Conservation (phyloP, 1,284 basidiomycete species). For the Leccinum subfulvum region DNA sequence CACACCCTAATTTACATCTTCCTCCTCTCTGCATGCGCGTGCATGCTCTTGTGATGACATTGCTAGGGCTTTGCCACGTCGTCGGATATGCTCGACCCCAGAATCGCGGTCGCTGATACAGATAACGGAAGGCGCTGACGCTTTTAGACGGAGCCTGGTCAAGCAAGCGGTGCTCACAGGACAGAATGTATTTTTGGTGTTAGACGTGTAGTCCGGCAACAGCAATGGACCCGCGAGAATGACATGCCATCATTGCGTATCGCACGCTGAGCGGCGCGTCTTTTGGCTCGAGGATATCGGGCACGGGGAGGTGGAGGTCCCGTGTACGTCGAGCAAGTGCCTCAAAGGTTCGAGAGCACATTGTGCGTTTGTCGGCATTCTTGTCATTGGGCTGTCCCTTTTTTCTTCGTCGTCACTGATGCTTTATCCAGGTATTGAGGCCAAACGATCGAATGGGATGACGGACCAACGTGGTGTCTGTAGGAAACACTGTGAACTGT, state of each 20-base stretch:
- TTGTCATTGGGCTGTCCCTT: background rate
- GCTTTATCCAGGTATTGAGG: conserved; percentile 22
- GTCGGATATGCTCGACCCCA: conserved; percentile 18
- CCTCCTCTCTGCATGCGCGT: background rate
- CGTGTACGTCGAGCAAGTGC: conserved; percentile 26
- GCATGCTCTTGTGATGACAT: background rate
- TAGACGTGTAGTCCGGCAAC: too few species aligned
- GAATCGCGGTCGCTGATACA: too few species aligned
- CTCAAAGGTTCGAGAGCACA: conserved; percentile 14
- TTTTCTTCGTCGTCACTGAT: background rate
- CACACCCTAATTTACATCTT: too few species aligned
- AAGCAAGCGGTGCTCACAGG: background rate
- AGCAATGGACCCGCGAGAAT: too few species aligned
- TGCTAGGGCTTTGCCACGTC: conserved; percentile 21
- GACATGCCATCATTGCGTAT: too few species aligned
- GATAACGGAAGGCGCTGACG: too few species aligned
- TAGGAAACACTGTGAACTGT: conserved; percentile 34
- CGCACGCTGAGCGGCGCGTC: too few species aligned
- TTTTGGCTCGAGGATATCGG: too few species aligned
- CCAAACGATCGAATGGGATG: background rate
- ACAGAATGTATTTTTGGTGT: too few species aligned
- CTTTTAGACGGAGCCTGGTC: too few species aligned
- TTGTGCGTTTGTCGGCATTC: conserved; percentile 26
- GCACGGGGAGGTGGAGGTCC: too few species aligned
- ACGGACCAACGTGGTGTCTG: background rate